phyloP scores from a whole-genome alignment of 441 rosid species.

The Heliophila coronopifolia region DNA sequence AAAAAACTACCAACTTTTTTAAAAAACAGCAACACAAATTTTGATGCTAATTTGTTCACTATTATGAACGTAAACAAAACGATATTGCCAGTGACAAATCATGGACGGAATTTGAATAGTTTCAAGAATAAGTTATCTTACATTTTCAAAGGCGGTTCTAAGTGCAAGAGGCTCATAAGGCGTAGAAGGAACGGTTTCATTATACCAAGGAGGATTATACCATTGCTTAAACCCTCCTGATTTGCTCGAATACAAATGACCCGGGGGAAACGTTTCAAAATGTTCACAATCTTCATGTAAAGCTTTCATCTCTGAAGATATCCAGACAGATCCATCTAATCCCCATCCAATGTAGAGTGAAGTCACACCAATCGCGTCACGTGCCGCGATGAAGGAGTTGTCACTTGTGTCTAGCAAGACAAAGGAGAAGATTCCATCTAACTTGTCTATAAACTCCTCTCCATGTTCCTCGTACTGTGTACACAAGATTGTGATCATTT shows the following conservation, averaged over 20 bases:
- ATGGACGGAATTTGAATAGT: too few species aligned
- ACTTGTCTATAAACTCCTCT: slow-evolving; percentile 79
- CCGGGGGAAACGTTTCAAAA: slow-evolving; percentile 77
- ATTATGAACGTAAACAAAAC: too few species aligned
- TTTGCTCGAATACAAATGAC: slow-evolving; percentile 93
- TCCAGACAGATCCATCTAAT: slow-evolving; percentile 92
- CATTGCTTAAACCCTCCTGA: slow-evolving; percentile 85
- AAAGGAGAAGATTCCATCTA: slow-evolving; percentile 99
- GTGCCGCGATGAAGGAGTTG: slow-evolving; percentile 88
- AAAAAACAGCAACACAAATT: too few species aligned
- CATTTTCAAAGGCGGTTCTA: slow-evolving; percentile 80
- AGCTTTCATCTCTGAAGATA: slow-evolving; percentile 99
- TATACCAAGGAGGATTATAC: slow-evolving; percentile 86
- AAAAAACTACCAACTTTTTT: too few species aligned
- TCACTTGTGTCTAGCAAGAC: slow-evolving; percentile 86
- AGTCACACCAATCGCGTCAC: slow-evolving; percentile 86
- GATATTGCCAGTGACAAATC: too few species aligned
- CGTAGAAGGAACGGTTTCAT: slow-evolving; percentile 73
- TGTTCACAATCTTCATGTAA: slow-evolving; percentile 93
- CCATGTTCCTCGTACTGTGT: slow-evolving; percentile 97
- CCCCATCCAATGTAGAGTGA: slow-evolving; percentile 99
- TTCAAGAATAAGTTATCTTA: too few species aligned
- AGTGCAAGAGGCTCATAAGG: slow-evolving; percentile 68
- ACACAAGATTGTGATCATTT: too few species aligned
- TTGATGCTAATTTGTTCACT: too few species aligned